Conservation (phyloP, 73 alveolate species). For the Tetrahymena borealis region DNA sequence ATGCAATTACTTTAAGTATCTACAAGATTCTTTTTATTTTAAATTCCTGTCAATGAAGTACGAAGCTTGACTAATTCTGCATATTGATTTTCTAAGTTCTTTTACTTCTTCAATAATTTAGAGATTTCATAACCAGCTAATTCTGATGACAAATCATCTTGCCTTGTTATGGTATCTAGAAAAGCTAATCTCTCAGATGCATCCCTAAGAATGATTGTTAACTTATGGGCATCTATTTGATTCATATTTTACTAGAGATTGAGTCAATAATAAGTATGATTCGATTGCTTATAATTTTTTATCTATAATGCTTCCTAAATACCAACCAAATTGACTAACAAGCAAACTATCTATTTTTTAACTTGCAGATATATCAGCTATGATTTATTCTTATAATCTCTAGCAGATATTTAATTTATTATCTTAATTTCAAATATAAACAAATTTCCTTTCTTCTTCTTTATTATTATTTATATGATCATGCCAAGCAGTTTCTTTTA, state of each 20-base stretch:
- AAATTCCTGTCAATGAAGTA: conserved; percentile 32
- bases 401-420: not conserved
- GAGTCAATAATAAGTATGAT: not conserved
- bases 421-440: not conserved
- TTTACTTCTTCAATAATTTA: conserved; percentile 21
- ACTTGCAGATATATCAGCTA: no score
- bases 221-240: conserved; percentile 40
- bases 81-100: conserved; percentile 23
- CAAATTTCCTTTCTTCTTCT: not conserved
- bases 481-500: not conserved
- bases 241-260: conserved; percentile 7
- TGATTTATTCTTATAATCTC: no score
- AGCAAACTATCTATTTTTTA: not conserved
- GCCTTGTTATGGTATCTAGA: conserved; percentile 20
- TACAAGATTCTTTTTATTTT: conserved; percentile 7
- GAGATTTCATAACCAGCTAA: conserved; percentile 40
- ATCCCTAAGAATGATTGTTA: conserved; percentile 14
- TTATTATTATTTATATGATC: not conserved
- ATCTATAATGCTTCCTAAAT: not conserved
- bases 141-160: conserved; percentile 40
- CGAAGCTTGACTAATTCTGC: conserved; percentile 17
- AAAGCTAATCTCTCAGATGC: conserved; percentile 7
- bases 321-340: not conserved
- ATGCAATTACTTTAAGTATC: not conserved
- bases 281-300: not conserved